phyloP scores from a whole-genome alignment of 768 basidiomycete species.

The Myochromella boudieri region DNA sequence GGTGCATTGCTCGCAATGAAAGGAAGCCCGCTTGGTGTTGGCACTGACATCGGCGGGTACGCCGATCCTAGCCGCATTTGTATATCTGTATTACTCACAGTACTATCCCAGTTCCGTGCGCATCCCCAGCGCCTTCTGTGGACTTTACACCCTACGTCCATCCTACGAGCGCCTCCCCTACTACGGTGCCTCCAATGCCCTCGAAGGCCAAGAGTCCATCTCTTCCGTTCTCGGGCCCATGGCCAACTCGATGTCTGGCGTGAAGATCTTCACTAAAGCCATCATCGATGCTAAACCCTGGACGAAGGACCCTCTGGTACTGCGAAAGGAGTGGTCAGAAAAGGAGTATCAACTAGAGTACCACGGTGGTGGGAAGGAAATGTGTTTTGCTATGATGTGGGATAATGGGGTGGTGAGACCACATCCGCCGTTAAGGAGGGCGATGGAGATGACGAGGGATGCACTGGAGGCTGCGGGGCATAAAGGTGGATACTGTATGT shows the following conservation, averaged over 20 bases:
- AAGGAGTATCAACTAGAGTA: constrained; percentile 42
- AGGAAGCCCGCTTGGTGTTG: constrained; percentile 60
- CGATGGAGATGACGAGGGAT: constrained; percentile 44
- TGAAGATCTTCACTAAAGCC: constrained; percentile 54
- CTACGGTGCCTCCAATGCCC: constrained; percentile 47
- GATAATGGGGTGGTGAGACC: constrained; percentile 48
- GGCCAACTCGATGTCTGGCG: constrained; percentile 45
- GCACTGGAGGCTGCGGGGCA: constrained; percentile 51
- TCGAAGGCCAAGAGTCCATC: constrained; percentile 57
- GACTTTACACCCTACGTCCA: constrained; percentile 58
- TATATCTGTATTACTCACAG: neutral
- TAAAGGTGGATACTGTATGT: constrained; percentile 28
- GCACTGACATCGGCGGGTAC: constrained; percentile 64
- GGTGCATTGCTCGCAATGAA: constrained; percentile 60
- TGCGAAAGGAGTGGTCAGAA: constrained; percentile 48
- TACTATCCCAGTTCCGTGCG: constrained; percentile 45
- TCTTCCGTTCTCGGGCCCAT: constrained; percentile 60
- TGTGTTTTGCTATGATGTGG: constrained; percentile 55
- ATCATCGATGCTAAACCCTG: constrained; percentile 53
- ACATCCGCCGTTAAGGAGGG: constrained; percentile 52
- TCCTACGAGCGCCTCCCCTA: constrained; percentile 59
- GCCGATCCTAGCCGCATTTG: constrained; percentile 9
- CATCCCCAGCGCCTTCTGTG: constrained; percentile 56
- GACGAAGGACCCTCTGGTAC: constrained; percentile 49
- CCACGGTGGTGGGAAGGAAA: constrained; percentile 41